Base-by-base conservation (phyloP, 2,329 filamentous ascomycete genomes). In the Fusarium sp. region DNA sequence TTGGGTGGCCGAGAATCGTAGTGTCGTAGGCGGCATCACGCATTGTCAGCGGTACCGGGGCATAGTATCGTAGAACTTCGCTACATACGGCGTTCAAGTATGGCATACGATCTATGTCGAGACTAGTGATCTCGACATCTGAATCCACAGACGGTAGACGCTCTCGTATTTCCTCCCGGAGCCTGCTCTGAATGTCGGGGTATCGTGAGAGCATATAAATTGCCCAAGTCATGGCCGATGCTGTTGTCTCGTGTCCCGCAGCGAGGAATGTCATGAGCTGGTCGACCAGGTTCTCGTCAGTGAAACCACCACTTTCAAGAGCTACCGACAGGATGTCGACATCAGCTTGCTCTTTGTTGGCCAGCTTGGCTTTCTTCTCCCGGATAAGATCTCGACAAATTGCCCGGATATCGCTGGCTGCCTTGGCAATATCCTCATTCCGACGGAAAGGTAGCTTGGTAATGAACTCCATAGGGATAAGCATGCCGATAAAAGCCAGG, bases 201-300 rank as follows among this genome's bases (percentile, higher is more conserved):
- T 93, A 79, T 20, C 85, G 84, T 71, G 88, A 88, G n/a, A 96
- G 86, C 43, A 91, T 81, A 75, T 94, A 92, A 9, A 90, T 80
- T 5, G 90, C 87, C 91, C 92, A 95, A n/a, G 90, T 91, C 76
- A 96, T 84, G 18, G 92, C 86, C 1, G 90, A 87, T 1, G 93
- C 89, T 0, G 92, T 95, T 1, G 93, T 95, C 80, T 95, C 92
- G 78, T 95, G 93, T 22, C 91, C 91, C 0, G 94, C 94, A 1
- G 91, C 91, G 7, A 97, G 87, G 82, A 97, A 96, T 1, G 93
- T 97, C 92, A 97, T 96, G 76, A 96, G 87, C 80, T 97, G 94
- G 77, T 96, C 92, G 36, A 94, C 88, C n/a, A 97, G 87, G 63
- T 93, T 89, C 49, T 94, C 91, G 66, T 96, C 92, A 14, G 82